phyloP scores from a whole-genome alignment of 495 filamentous ascomycete genomes.

The Cairneyella variabilis region DNA sequence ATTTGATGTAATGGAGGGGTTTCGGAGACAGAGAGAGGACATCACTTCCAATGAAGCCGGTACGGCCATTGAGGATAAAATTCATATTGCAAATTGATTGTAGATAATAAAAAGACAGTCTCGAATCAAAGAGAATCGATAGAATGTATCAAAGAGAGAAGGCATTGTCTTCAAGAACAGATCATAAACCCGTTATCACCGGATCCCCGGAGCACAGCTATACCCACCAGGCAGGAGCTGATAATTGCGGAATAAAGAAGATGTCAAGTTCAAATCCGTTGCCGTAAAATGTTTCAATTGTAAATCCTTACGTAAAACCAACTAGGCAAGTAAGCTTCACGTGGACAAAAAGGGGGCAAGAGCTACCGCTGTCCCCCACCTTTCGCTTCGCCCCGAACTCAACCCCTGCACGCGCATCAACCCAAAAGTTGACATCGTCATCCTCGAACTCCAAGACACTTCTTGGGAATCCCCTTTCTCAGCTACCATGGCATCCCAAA shows the following conservation, averaged over 20 bases:
- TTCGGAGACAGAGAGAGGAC: constrained; percentile 15
- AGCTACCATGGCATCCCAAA: constrained; percentile 43
- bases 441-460: neutral
- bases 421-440: neutral
- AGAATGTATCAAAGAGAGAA: too few species aligned
- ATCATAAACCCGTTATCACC: neutral
- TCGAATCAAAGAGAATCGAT: too few species aligned
- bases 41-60: constrained; percentile 16
- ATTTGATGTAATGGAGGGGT: constrained; percentile 12
- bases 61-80: constrained; percentile 11
- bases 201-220: too few species aligned
- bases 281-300: neutral
- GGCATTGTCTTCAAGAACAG: too few species aligned
- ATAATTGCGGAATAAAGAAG: too few species aligned
- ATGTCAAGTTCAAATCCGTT: too few species aligned
- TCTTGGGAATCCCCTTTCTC: neutral
- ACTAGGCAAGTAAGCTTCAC: neutral
- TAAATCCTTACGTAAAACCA: too few species aligned
- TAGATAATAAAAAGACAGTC: too few species aligned
- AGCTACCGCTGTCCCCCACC: neutral
- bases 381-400: neutral
- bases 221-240: too few species aligned
- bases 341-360: neutral
- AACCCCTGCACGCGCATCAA: neutral
- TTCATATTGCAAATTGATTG: constrained; percentile 7